A percentile compares a stretch with the other conserved stretches of the same genome.
phyloP scores from a whole-genome alignment of 2,329 filamentous ascomycete species.

The Pseudohalonectria lignicola region DNA sequence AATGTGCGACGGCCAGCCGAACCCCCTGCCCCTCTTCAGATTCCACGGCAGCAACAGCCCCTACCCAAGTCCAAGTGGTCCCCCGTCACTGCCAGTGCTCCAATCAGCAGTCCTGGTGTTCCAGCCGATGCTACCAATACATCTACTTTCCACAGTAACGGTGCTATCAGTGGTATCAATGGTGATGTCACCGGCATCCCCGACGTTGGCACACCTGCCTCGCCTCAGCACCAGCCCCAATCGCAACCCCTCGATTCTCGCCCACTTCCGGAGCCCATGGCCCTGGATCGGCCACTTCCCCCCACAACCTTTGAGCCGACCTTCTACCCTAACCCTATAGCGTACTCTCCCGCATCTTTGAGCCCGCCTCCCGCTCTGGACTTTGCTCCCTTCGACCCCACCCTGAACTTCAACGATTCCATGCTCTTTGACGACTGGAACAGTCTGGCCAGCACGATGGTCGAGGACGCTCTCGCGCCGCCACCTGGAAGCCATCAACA shows the following conservation, averaged over 20 bases:
- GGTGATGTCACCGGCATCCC: no score
- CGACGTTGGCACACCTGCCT: no score
- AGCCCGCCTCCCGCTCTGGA: neutral
- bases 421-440: neutral
- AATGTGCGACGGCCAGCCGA: neutral
- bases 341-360: neutral
- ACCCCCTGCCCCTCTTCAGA: neutral
- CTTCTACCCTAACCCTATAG: slow-evolving; percentile 1
- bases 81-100: no score
- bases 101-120: no score
- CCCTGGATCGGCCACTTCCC: neutral
- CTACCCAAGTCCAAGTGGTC: no score
- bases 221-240: neutral
- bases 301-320: neutral
- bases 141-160: no score
- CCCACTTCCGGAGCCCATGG: neutral
- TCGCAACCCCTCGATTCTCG: neutral
- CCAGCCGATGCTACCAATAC: no score
- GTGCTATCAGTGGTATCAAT: no score
- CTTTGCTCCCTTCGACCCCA: neutral
- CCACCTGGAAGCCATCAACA: neutral
- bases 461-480: neutral
- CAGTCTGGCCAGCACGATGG: neutral
- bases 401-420: neutral
- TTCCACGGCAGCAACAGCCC: neutral